Evolutionary conservation across 2,329 filamentous ascomycete genomes (phyloP).

Genomic region (Talaromyces albobiverticillius): DNA sequence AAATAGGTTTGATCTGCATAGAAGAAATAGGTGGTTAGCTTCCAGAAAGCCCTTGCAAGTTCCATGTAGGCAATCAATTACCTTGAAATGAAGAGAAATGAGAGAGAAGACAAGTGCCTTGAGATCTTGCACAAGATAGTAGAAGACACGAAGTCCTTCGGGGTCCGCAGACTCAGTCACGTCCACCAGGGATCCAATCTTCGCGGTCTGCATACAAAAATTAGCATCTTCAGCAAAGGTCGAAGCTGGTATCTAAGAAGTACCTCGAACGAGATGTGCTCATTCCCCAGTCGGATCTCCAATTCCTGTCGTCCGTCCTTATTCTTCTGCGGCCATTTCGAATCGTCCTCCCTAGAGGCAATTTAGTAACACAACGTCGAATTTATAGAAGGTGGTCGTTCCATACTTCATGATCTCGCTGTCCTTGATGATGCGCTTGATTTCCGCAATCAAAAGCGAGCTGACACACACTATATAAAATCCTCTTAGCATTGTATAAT

Average conservation of each 20-base stretch:
- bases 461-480: slow-evolving; percentile 86
- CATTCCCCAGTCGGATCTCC: slow-evolving; percentile 87
- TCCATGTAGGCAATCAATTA: slow-evolving; percentile 26
- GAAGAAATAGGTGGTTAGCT: slow-evolving; percentile 8
- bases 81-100: slow-evolving; percentile 97
- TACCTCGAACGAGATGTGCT: slow-evolving; percentile 98
- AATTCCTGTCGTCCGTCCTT: slow-evolving; percentile 97
- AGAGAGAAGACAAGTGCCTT: slow-evolving; percentile 96
- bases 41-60: not conserved
- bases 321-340: slow-evolving; percentile 98
- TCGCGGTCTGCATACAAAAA: slow-evolving; percentile 68
- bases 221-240: not conserved
- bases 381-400: slow-evolving; percentile 18
- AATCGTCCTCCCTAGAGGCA: slow-evolving; percentile 79
- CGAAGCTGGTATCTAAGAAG: not conserved
- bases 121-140: slow-evolving; percentile 95
- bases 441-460: slow-evolving; percentile 83
- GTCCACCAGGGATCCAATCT: slow-evolving; percentile 95
- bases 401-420: slow-evolving; percentile 93
- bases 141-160: slow-evolving; percentile 94
- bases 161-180: slow-evolving; percentile 95
- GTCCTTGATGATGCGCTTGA: slow-evolving; percentile 94
- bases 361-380: slow-evolving; percentile 17
- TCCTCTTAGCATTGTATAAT: not conserved
- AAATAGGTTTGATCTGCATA: slow-evolving; percentile 53